Percentiles rank a stretch among this genome's conserved stretches.
phyloP scores from a whole-genome alignment of 2,329 filamentous ascomycete genomes.

The Botrytis deweyae region DNA sequence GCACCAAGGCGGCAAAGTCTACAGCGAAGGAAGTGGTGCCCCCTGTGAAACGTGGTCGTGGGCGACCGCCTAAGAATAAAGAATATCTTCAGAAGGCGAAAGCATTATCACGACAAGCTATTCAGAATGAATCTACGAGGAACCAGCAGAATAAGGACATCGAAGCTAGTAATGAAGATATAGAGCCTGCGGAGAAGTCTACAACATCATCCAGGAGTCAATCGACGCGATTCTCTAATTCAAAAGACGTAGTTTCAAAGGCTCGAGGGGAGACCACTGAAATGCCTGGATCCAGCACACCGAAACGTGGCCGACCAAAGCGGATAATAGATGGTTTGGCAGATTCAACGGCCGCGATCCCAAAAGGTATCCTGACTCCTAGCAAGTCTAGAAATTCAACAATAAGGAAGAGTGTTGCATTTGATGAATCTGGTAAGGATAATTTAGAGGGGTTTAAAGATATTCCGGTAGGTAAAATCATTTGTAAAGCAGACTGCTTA shows the following conservation, averaged over 20 bases:
- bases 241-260: background rate
- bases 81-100: constrained; percentile 22
- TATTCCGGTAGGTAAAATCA: constrained; percentile 39
- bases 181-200: background rate
- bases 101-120: constrained; percentile 21
- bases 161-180: background rate
- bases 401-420: constrained; percentile 55
- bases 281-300: constrained; percentile 26
- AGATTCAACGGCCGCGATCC: constrained; percentile 23
- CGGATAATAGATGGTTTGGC: constrained; percentile 1
- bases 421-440: constrained; percentile 48
- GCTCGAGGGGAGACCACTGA: background rate
- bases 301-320: constrained; percentile 27
- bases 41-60: constrained; percentile 4
- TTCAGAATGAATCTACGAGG: background rate
- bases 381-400: constrained; percentile 45
- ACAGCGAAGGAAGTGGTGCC: background rate
- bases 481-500: background rate
- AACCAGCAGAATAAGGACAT: background rate
- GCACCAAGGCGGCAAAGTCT: background rate
- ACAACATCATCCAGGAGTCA: background rate
- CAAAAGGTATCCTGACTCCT: constrained; percentile 58
- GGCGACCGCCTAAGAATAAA: constrained; percentile 16
- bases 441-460: constrained; percentile 51
- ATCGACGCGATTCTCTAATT: background rate